Percentiles rank a stretch among this genome's conserved stretches.
These are phyloP conservation scores for Tricholoma saponaceum DNA, from an alignment of 768 basidiomycete genomes.

Conservation along the genomic window DNA sequence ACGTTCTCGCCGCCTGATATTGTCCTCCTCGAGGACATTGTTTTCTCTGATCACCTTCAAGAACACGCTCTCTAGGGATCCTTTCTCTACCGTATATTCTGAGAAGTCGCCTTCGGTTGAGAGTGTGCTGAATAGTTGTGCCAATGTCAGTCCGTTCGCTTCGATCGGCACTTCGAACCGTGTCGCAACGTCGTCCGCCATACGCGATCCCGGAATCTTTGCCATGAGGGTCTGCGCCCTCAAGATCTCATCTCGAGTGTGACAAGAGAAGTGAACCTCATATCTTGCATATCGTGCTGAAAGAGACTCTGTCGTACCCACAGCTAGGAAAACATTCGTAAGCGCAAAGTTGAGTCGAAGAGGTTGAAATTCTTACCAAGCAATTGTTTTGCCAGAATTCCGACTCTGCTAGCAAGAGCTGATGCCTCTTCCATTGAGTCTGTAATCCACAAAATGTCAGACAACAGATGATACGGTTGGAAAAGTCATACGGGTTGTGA, in stretches of 20 bases:
- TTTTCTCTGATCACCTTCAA: slow-evolving; percentile 65
- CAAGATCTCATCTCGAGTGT: slow-evolving; percentile 54
- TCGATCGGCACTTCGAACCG: slow-evolving; percentile 69
- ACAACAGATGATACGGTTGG: background rate
- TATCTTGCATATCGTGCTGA: slow-evolving; percentile 68
- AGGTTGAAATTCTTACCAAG: slow-evolving; percentile 42
- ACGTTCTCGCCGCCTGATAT: slow-evolving; percentile 12
- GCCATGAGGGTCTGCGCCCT: slow-evolving; percentile 60
- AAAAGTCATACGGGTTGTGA: slow-evolving; percentile 58
- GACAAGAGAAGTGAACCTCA: slow-evolving; percentile 72
- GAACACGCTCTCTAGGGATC: slow-evolving; percentile 69
- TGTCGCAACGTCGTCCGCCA: slow-evolving; percentile 72
- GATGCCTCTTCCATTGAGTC: slow-evolving; percentile 87
- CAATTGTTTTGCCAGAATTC: slow-evolving; percentile 68
- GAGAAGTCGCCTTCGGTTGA: slow-evolving; percentile 49
- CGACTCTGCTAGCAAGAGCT: slow-evolving; percentile 70
- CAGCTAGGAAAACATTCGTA: slow-evolving; percentile 34
- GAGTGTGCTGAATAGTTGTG: slow-evolving; percentile 54
- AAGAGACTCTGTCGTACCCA: slow-evolving; percentile 62
- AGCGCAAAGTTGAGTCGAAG: background rate
- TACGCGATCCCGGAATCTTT: slow-evolving; percentile 55
- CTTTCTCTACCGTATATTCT: slow-evolving; percentile 70
- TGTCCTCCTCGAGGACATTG: slow-evolving; percentile 45
- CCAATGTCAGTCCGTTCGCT: slow-evolving; percentile 42
- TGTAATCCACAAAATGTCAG: slow-evolving; percentile 15